Evolutionary conservation across 106 monocot species (phyloP), one percentile per base, ranked within the genome.

Genomic region (Agapanthus africanus): DNA sequence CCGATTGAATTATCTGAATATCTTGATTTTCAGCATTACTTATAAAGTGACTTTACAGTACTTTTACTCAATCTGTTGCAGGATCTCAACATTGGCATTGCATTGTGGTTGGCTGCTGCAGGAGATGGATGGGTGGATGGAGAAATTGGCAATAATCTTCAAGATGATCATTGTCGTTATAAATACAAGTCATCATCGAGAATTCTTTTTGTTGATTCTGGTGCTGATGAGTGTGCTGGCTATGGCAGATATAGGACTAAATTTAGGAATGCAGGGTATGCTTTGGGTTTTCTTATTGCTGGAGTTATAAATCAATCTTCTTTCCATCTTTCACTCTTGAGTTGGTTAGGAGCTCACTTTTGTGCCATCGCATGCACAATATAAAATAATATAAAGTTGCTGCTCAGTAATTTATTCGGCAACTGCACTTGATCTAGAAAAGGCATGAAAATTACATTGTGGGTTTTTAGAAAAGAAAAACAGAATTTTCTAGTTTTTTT

Each of bases 191-290:
- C 92, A 61, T 67, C 28, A 28, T 82, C 99, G 6, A 78, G 76
- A 68, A 71, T 99, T 76, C 83, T 99, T 30, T 76, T 99, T 63
- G 85, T 93, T 76, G 99, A 92, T 69, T 93, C 99, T 67, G 99
- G 99, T 65, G 99, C 99, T 71, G 99, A 99, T 81, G 99, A 99
- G 71, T 99, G 99, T 79, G 99, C 90, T 81, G 99, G 99, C 36
- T 99, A 99, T 87, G 87, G 99, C 19, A 82, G 99, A 65, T 87
- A 99, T 67, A 76, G 83, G 63, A 93, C 99, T 33, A 93, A 87
- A 63, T 99, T 77, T 70, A 78, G 82, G 63, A 40, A 68, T 19
- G 88, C 83, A 47, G 84, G 95, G 95, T 95, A 95, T 74, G 76
- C 10, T 50, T 61, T n/a, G n/a, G n/a, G n/a, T n/a, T 16, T 52